Evolutionary conservation across 352 stramenopile genomes (phyloP).

Genomic region (Phytopythium montanum): DNA sequence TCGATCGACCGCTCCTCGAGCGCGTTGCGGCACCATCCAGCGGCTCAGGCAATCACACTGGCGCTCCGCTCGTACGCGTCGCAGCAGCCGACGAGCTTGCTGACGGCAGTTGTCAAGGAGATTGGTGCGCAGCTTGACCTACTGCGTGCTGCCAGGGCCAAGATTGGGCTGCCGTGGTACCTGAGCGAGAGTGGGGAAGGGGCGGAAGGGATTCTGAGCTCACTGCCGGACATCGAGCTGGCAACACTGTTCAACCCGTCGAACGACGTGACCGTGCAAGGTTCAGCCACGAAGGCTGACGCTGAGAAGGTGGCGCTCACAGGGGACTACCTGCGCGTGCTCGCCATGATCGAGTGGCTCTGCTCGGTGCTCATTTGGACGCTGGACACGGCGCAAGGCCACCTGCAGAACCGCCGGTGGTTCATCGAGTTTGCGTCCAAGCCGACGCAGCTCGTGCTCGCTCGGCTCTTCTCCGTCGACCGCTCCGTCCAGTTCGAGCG

Average conservation of each 20-base stretch:
- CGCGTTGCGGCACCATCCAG: constrained; percentile 77
- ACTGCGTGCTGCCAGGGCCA: constrained; percentile 31
- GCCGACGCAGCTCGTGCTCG: constrained; percentile 48
- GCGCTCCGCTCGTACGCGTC: constrained; percentile 87
- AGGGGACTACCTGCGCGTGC: constrained; percentile 60
- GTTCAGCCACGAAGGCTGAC: constrained; percentile 11
- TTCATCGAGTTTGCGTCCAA: constrained; percentile 69
- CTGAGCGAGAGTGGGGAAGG: constrained; percentile 47
- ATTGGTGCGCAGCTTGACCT: constrained; percentile 48
- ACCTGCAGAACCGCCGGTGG: constrained; percentile 72
- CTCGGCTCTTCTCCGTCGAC: constrained; percentile 68
- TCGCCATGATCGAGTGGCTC: constrained; percentile 79
- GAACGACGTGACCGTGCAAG: constrained; percentile 11
- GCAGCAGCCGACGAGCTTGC: constrained; percentile 83
- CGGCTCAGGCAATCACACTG: constrained; percentile 84
- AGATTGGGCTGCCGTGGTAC: constrained; percentile 35
- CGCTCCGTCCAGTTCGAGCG: constrained; percentile 73
- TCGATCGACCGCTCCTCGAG: constrained; percentile 12
- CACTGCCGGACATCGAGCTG: constrained; percentile 58
- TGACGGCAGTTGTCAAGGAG: constrained; percentile 62
- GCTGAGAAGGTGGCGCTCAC: constrained; percentile 38
- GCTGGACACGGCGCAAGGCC: constrained; percentile 63
- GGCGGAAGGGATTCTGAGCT: constrained; percentile 57
- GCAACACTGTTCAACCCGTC: constrained; percentile 25
- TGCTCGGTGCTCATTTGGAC: constrained; percentile 74